Evolutionary conservation across 2,329 filamentous ascomycete genomes (phyloP).

Genomic region (Neoarthrinium moseri): DNA sequence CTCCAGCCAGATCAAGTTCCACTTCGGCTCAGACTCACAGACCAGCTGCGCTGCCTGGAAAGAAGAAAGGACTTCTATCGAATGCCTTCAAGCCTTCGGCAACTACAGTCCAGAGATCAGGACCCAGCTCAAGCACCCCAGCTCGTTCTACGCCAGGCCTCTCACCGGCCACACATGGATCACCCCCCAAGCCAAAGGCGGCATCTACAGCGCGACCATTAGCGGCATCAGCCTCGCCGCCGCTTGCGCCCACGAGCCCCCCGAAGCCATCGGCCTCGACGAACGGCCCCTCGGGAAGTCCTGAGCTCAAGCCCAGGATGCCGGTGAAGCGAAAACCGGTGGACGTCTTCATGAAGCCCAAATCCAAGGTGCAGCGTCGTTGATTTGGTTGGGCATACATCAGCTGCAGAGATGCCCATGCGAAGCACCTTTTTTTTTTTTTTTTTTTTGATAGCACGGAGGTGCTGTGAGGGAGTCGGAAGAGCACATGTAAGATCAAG

Average conservation of each 20-base stretch:
- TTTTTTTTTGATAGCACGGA: too few relatives aligned
- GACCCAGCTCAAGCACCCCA: not conserved
- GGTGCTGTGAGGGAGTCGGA: too few relatives aligned
- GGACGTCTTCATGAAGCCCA: constrained; percentile 50
- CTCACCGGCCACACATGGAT: not conserved
- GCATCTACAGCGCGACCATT: not conserved
- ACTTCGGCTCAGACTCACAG: constrained; percentile 4
- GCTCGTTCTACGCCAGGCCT: not conserved
- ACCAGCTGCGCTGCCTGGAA: constrained; percentile 6
- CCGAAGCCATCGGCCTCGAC: constrained; percentile 10
- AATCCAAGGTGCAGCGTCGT: constrained; percentile 30
- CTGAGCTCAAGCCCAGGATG: constrained; percentile 11
- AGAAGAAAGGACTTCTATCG: constrained; percentile 1
- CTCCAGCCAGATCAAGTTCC: not conserved
- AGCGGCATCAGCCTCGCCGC: not conserved
- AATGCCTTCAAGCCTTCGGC: constrained; percentile 1
- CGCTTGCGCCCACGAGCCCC: not conserved
- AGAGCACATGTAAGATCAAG: too few relatives aligned
- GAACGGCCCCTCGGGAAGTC: constrained; percentile 6
- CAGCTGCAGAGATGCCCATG: not conserved
- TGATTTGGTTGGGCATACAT: not conserved
- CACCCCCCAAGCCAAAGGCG: not conserved
- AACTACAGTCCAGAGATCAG: not conserved
- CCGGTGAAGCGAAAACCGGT: constrained; percentile 42
- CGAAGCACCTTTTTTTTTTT: too few relatives aligned